Conservation (phyloP, 164 flowering plant species). For the Tetracentron sinense region DNA sequence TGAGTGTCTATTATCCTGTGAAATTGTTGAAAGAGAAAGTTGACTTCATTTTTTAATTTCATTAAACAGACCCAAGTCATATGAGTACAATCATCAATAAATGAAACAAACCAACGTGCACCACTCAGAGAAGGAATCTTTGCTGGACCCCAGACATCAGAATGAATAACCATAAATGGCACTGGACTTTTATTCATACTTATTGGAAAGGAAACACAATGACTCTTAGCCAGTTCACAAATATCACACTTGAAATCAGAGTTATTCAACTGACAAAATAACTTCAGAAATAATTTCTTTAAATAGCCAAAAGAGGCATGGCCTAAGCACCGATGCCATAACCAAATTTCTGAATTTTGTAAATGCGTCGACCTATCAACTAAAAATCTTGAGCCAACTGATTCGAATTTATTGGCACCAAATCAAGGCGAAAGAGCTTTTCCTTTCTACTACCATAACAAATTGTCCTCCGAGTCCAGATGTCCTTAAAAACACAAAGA, state of each 20-base stretch:
- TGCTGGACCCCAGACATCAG: conserved; percentile 6
- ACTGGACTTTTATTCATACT: not conserved
- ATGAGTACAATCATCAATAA: conserved; percentile 5
- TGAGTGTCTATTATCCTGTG: not conserved
- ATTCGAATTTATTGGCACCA: not conserved
- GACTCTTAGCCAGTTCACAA: not conserved
- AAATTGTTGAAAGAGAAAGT: not conserved
- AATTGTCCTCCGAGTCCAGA: conserved; percentile 16
- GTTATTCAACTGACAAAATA: not conserved
- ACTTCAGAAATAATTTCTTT: not conserved
- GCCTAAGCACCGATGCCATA: not conserved
- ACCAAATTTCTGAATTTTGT: not conserved
- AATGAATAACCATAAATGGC: not conserved
- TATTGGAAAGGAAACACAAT: not conserved
- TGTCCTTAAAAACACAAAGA: conserved; percentile 22
- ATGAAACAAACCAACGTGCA: not conserved
- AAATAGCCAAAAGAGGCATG: not conserved
- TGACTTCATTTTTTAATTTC: conserved; percentile 3
- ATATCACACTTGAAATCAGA: not conserved
- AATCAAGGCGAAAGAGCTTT: not conserved
- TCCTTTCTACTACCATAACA: conserved; percentile 23
- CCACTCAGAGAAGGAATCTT: not conserved
- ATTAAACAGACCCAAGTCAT: not conserved
- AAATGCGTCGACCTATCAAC: not conserved
- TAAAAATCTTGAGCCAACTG: not conserved